Base-by-base conservation (phyloP, 345 rosid genomes). In the Aquilaria yunnanensis region DNA sequence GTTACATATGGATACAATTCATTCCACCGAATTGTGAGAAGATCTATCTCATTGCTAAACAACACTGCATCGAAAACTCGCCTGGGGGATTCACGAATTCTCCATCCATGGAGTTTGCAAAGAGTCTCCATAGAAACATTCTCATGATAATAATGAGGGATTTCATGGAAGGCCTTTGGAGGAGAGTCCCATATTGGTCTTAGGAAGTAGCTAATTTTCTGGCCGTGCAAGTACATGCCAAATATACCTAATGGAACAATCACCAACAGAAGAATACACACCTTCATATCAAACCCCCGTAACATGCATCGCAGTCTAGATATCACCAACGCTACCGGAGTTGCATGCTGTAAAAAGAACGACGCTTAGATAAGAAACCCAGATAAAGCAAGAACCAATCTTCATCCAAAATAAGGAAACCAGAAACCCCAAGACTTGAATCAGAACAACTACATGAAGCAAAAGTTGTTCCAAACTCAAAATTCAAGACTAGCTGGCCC, bases 21-120 rank as follows among this genome's bases (percentile, higher is more conserved):
- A 12, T 87, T 87, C 98, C 98, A 93, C 11, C 98, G 83, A 67
- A 93, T 70, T 1, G 85, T 80, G 43, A 89, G 87, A 66, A 93
- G 84, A 45, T 93, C 98, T 0, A 77, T 64, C 69, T 93, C 98
- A 14, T 85, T 86, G 63, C 88, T 93, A 72, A 93, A 93, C 72
- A 93, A 63, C 41, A 87, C 96, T 0, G 92, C 97, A 73, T 93
- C 98, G 14, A 64, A 93, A 58, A 93, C 96, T 45, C 97, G 74
- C 62, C 98, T 83, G 0, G 98, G 98, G 32, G 85, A 77, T 57
- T 89, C 90, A 0, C 98, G 96, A 64, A 81, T 68, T 51, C 77
- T 80, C 98, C 97, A 93, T 0, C 98, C 97, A 7, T 93, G 96
- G 55, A 93, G 92, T 55, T 64, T 74, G 74, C 98, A 89, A 48